These are phyloP conservation scores for Lepidium didymum DNA, from an alignment of 345 rosid species.

Conservation along the genomic window DNA sequence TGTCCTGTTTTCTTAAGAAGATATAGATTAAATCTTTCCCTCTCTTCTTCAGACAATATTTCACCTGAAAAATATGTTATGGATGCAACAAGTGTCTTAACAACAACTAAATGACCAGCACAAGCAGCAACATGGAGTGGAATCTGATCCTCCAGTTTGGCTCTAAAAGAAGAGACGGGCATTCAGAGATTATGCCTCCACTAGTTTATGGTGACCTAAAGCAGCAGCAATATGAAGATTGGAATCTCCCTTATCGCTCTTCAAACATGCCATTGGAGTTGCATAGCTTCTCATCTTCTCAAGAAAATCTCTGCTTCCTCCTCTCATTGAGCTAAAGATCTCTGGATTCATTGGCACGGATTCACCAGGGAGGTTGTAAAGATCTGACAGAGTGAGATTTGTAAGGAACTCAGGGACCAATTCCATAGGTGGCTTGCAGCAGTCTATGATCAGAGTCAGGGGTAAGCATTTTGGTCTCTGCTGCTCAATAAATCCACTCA, in stretches of 20 bases:
- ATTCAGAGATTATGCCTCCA: neutral
- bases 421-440: neutral
- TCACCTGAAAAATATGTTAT: neutral
- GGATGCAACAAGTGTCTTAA: neutral
- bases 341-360: neutral
- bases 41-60: neutral
- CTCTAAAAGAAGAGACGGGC: neutral
- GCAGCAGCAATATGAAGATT: neutral
- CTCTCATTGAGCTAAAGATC: neutral
- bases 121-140: conserved; percentile 6
- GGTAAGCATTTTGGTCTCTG: no score
- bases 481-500: no score
- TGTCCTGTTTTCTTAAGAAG: no score
- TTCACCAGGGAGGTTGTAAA: neutral
- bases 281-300: neutral
- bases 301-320: neutral
- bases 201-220: neutral
- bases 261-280: neutral
- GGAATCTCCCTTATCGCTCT: neutral
- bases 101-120: neutral
- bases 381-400: neutral
- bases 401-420: neutral
- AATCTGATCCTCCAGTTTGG: neutral
- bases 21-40: neutral
- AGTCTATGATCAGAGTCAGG: no score